These are phyloP conservation scores for Candida odintsovae DNA, from an alignment of 805 yeast species.

Conservation along the genomic window DNA sequence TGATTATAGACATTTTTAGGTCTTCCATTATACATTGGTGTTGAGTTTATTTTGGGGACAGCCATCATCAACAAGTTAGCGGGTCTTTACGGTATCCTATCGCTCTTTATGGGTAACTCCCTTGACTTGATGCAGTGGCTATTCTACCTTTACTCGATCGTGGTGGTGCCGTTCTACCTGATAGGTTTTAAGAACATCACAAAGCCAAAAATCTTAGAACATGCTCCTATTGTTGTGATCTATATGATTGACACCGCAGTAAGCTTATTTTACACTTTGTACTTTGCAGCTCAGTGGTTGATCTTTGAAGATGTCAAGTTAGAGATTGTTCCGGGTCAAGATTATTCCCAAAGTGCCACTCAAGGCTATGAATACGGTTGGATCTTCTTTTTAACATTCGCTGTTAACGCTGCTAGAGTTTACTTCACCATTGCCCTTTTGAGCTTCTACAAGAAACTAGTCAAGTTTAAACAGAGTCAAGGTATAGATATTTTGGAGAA, in stretches of 20 bases:
- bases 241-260: slow-evolving; percentile 63
- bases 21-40: slow-evolving; percentile 81
- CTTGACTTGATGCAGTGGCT: slow-evolving; percentile 78
- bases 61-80: slow-evolving; percentile 84
- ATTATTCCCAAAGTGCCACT: slow-evolving; percentile 48
- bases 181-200: slow-evolving; percentile 48
- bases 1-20: slow-evolving; percentile 45
- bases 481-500: slow-evolving; percentile 26
- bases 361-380: slow-evolving; percentile 51
- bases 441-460: slow-evolving; percentile 53
- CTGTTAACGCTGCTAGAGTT: slow-evolving; percentile 42
- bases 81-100: slow-evolving; percentile 81
- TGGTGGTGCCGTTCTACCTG: slow-evolving; percentile 58
- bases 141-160: slow-evolving; percentile 59
- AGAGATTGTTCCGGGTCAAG: slow-evolving; percentile 19
- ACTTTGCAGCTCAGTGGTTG: slow-evolving; percentile 77
- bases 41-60: slow-evolving; percentile 70
- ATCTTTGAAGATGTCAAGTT: slow-evolving; percentile 34
- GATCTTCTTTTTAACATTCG: slow-evolving; percentile 45
- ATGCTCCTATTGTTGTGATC: slow-evolving; percentile 56
- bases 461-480: slow-evolving; percentile 39
- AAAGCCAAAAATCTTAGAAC: slow-evolving; percentile 51
- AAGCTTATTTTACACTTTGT: slow-evolving; percentile 64
- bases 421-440: slow-evolving; percentile 56
- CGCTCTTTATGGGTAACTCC: slow-evolving; percentile 87